A percentile compares a stretch with the other conserved stretches of the same genome.
These are phyloP conservation scores for Termitomyces titanicus DNA, from an alignment of 768 basidiomycete species.

Conservation along the genomic window DNA sequence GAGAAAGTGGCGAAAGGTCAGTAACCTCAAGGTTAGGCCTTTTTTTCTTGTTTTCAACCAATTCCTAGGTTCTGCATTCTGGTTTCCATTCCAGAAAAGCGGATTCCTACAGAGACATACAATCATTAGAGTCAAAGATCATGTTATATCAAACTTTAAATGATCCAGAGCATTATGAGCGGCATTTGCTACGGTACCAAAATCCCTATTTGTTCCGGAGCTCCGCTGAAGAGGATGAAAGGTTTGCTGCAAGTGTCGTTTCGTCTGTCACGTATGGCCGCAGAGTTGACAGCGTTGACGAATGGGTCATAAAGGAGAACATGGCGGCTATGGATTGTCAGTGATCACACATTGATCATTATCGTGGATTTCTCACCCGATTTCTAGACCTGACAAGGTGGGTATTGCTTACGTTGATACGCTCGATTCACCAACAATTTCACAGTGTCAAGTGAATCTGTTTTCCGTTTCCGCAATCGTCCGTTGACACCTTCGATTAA, in stretches of 20 bases:
- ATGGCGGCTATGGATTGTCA: constrained; percentile 41
- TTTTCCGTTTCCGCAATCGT: too few relatives aligned
- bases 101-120: constrained; percentile 42
- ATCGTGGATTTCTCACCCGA: not conserved
- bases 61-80: constrained; percentile 37
- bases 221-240: constrained; percentile 6
- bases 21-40: not conserved
- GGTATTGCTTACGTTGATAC: not conserved
- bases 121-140: constrained; percentile 44
- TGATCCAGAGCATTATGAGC: constrained; percentile 36
- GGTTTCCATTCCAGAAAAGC: constrained; percentile 39
- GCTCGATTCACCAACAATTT: not conserved
- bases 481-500: constrained; percentile 9
- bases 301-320: constrained; percentile 46
- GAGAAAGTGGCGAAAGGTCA: constrained; percentile 46
- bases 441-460: constrained; percentile 2
- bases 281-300: constrained; percentile 36
- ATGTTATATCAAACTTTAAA: constrained; percentile 36
- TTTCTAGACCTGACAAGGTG: constrained; percentile 2
- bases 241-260: constrained; percentile 43
- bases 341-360: constrained; percentile 9
- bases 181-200: constrained; percentile 34
- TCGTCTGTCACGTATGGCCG: constrained; percentile 43
- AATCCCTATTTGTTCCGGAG: not conserved
- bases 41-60: not conserved